phyloP scores from a whole-genome alignment of 257 asterid species.

The Solanum lycopersicoides region DNA sequence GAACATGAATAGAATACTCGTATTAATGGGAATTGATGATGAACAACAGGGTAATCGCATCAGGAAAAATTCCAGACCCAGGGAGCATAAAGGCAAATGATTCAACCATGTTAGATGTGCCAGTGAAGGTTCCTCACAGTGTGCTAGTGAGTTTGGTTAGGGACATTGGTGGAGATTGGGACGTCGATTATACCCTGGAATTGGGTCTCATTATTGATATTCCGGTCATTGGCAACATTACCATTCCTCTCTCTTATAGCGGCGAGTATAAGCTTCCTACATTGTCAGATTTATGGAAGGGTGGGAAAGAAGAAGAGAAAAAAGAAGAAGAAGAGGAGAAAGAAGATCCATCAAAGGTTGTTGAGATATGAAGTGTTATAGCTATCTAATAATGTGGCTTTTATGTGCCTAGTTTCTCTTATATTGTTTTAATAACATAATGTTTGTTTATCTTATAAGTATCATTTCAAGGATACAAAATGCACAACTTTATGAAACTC shows the following conservation, averaged over 20 bases:
- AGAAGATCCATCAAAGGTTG: background rate
- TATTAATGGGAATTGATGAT: background rate
- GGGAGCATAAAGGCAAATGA: slow-evolving; percentile 66
- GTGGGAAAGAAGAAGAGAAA: background rate
- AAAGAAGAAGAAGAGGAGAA: background rate
- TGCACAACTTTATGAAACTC: background rate
- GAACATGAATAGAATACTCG: background rate
- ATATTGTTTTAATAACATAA: background rate
- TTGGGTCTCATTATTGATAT: slow-evolving; percentile 52
- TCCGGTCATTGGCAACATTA: slow-evolving; percentile 52
- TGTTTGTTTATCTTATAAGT: background rate
- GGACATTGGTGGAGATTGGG: slow-evolving; percentile 77
- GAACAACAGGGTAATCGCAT: slow-evolving; percentile 39
- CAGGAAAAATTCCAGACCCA: slow-evolving; percentile 69
- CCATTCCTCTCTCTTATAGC: slow-evolving; percentile 48
- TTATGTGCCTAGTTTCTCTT: background rate
- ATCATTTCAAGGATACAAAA: background rate
- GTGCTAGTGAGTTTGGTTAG: slow-evolving; percentile 47
- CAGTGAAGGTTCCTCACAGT: slow-evolving; percentile 51
- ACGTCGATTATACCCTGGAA: slow-evolving; percentile 48
- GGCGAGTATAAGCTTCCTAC: slow-evolving; percentile 80
- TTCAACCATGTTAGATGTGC: slow-evolving; percentile 41
- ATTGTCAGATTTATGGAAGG: slow-evolving; percentile 33
- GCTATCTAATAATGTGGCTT: background rate
- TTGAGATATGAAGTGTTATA: background rate